Evolutionary conservation across 192 early-diverging fungal species (phyloP).

Genomic region (Entrophospora sp.): DNA sequence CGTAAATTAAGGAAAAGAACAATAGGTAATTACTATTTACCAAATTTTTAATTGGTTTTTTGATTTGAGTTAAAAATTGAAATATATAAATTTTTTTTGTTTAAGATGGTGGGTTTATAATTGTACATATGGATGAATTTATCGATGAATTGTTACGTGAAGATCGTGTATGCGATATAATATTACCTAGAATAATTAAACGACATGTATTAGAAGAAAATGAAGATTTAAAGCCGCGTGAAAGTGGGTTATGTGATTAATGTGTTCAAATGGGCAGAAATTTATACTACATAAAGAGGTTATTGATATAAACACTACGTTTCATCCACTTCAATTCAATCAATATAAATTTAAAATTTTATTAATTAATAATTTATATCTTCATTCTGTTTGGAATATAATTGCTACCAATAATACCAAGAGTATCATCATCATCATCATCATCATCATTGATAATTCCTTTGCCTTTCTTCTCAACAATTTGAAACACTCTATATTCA

Average conservation of each 20-base stretch:
- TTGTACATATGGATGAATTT: slow-evolving; percentile 84
- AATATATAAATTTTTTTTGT: neutral
- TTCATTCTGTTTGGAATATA: too few relatives aligned
- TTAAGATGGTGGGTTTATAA: slow-evolving; percentile 25
- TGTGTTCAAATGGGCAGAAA: too few relatives aligned
- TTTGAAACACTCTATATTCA: neutral
- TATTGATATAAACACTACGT: too few relatives aligned
- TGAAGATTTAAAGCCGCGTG: slow-evolving; percentile 71
- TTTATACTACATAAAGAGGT: too few relatives aligned
- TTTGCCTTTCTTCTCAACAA: too few relatives aligned
- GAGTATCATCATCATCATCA: too few relatives aligned
- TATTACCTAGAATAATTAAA: slow-evolving; percentile 77
- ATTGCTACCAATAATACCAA: too few relatives aligned
- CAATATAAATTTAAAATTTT: too few relatives aligned
- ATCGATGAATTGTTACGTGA: slow-evolving; percentile 74
- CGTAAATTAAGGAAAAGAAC: slow-evolving; percentile 67
- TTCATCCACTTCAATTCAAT: too few relatives aligned
- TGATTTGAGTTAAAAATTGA: neutral
- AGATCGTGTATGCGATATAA: slow-evolving; percentile 77
- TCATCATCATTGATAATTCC: too few relatives aligned
- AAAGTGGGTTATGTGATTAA: slow-evolving; percentile 69
- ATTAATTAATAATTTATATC: too few relatives aligned
- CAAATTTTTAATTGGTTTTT: neutral
- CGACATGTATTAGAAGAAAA: slow-evolving; percentile 76
- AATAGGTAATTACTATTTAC: slow-evolving; percentile 27